These are phyloP conservation scores for Diatrype stigma DNA, from an alignment of 2,329 filamentous ascomycete genomes.

Conservation along the genomic window DNA sequence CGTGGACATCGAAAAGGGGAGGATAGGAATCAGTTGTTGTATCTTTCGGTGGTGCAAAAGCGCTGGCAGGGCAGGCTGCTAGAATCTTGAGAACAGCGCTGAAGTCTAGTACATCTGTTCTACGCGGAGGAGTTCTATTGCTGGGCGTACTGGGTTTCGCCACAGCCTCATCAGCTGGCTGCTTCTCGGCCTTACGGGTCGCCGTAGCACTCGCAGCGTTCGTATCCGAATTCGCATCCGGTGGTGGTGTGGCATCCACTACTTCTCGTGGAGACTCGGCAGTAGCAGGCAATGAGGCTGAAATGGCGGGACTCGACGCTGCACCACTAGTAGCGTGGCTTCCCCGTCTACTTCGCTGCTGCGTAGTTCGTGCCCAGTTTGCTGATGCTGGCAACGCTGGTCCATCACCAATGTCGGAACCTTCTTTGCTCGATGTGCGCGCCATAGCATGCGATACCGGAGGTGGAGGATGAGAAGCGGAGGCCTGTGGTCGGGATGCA, in stretches of 20 bases:
- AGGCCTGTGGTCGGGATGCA: conserved; percentile 47
- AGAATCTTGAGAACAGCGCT: conserved; percentile 20
- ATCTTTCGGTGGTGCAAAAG: conserved; percentile 28
- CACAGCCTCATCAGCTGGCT: conserved; percentile 13
- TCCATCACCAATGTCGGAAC: conserved; percentile 68
- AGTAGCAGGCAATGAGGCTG: conserved; percentile 51
- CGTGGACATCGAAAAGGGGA: conserved; percentile 76
- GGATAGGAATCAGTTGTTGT: conserved; percentile 45
- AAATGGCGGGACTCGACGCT: conserved; percentile 77
- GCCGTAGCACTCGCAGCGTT: conserved; percentile 19
- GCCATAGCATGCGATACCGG: conserved; percentile 61
- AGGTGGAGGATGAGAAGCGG: conserved; percentile 32
- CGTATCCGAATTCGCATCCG: conserved; percentile 30
- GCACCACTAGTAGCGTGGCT: conserved; percentile 80
- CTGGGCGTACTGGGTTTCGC: conserved; percentile 3
- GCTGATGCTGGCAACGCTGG: conserved; percentile 91
- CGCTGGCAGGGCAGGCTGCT: conserved; percentile 30
- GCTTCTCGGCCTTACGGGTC: conserved; percentile 24
- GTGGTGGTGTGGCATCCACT: conserved; percentile 27
- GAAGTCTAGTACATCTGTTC: conserved; percentile 19
- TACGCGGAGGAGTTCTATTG: conserved; percentile 3
- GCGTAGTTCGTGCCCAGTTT: conserved; percentile 79
- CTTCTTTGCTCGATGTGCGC: conserved; percentile 74
- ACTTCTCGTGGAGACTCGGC: conserved; percentile 46
- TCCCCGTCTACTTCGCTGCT: conserved; percentile 62